Conservation (phyloP, 257 asterid genomes). For the Craterostigma plantagineum region DNA sequence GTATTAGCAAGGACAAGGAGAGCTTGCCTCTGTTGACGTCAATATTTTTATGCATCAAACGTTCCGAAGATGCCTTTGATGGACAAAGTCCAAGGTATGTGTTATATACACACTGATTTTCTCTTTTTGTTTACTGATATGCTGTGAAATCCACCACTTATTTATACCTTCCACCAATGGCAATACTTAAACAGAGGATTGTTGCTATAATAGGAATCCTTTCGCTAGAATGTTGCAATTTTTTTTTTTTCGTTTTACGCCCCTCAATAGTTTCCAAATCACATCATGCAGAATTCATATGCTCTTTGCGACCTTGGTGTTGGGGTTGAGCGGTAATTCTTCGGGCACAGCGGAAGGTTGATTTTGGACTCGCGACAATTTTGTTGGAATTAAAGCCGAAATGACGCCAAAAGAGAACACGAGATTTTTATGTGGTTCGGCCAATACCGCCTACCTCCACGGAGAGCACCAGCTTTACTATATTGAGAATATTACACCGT, state of each 20-base stretch:
- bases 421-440: too few relatives aligned
- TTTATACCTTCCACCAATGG: background rate
- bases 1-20: constrained; percentile 52
- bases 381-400: too few relatives aligned
- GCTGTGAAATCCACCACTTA: background rate
- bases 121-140: background rate
- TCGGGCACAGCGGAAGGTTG: too few relatives aligned
- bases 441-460: too few relatives aligned
- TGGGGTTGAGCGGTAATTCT: too few relatives aligned
- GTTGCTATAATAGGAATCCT: constrained; percentile 6
- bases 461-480: too few relatives aligned
- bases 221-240: constrained; percentile 6
- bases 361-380: too few relatives aligned
- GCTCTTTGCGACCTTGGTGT: constrained; percentile 85
- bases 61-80: constrained; percentile 61
- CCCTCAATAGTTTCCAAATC: constrained; percentile 12
- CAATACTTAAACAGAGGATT: background rate
- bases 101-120: background rate
- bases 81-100: constrained; percentile 70
- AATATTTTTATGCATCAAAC: constrained; percentile 49
- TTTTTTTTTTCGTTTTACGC: constrained; percentile 11
- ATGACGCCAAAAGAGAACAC: too few relatives aligned
- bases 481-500: too few relatives aligned
- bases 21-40: constrained; percentile 37
- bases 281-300: constrained; percentile 46